Percentiles rank a stretch among this genome's conserved stretches.
These are phyloP conservation scores for Fagus crenata DNA, from an alignment of 306 rosid genomes.

Conservation along the genomic window DNA sequence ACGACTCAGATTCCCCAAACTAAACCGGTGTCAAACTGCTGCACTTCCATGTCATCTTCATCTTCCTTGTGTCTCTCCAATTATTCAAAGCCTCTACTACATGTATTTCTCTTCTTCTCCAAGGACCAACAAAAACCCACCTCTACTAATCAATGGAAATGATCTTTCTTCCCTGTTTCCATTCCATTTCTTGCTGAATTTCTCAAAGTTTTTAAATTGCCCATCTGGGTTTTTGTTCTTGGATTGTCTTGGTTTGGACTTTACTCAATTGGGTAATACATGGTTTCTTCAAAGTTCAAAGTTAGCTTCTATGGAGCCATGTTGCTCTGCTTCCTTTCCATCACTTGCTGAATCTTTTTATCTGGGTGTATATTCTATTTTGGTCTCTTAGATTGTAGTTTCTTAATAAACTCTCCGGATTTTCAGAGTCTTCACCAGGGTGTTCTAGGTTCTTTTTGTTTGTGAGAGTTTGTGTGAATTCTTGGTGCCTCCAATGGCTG, in stretches of 20 bases:
- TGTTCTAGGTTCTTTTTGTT: background rate
- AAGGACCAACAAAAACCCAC: background rate
- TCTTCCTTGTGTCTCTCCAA: too few species aligned
- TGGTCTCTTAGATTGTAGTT: background rate
- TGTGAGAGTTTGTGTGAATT: background rate
- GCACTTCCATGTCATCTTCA: too few species aligned
- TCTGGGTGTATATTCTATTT: background rate
- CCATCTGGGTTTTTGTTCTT: slow-evolving; percentile 13
- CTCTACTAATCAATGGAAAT: background rate
- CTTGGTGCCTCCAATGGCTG: slow-evolving; percentile 43
- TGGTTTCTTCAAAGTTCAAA: background rate
- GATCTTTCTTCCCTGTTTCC: slow-evolving; percentile 4
- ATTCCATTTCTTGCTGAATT: background rate
- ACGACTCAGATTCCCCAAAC: slow-evolving; percentile 48
- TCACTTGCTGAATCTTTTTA: background rate
- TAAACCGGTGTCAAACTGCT: slow-evolving; percentile 23
- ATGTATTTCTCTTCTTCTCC: too few species aligned
- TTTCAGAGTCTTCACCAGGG: background rate
- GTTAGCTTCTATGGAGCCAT: background rate
- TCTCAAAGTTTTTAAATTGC: background rate
- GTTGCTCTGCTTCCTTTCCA: background rate
- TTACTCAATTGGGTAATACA: background rate
- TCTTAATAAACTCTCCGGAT: background rate
- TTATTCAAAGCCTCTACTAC: too few species aligned
- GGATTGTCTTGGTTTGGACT: background rate